Base-by-base conservation (phyloP, 495 filamentous ascomycete species). In the Daldinia bambusicola region DNA sequence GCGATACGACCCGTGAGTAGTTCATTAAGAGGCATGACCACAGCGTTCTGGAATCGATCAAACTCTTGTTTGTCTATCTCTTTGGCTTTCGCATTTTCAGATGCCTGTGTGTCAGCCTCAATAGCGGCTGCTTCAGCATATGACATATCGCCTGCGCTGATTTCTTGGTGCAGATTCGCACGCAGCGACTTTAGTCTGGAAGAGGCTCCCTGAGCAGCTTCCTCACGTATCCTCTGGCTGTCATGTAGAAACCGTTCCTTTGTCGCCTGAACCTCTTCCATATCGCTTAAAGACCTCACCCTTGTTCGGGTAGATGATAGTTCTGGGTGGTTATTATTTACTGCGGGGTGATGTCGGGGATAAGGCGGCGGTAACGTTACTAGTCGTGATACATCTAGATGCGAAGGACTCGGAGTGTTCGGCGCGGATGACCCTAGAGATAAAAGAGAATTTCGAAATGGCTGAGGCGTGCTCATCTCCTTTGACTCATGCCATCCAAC, bases 301-400 rank as follows among this genome's bases (percentile, higher is more conserved):
- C 89, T 81, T 7, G 85, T 89, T 37, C 95, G 88, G 26, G 93
- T 92, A 0, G 90, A 84, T 0, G 93, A 86, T 8, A 99, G 86
- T 61, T 95, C 90, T 0, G 95, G 95, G 76, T 99, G 95, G 74
- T 89, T 93, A 74, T 99, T 99, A 76, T 96, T 97, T 55, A 98
- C 92, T 5, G 95, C 95, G 12, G 95, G 95, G 74, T 98, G 90
- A 76, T 98, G 93, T 14, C 93, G 88, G 2, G 95, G 95, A 77
- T 94, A 98, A 1, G 95, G 92, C 5, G 93, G 95, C 7, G 97
- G 95, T 1, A 99, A 84, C 0, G 95, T 99, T 0, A 99, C 90
- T 0, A 99, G 85, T 2, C 95, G 86, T 4, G 95, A 97, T 31
- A 99, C 91, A 70, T 99, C 95, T 13, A 98, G 84, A 61, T 83